Evolutionary conservation across 306 rosid species (phyloP), one percentile per base, ranked within the genome.

Genomic region (Vigna reflexopilosa): DNA sequence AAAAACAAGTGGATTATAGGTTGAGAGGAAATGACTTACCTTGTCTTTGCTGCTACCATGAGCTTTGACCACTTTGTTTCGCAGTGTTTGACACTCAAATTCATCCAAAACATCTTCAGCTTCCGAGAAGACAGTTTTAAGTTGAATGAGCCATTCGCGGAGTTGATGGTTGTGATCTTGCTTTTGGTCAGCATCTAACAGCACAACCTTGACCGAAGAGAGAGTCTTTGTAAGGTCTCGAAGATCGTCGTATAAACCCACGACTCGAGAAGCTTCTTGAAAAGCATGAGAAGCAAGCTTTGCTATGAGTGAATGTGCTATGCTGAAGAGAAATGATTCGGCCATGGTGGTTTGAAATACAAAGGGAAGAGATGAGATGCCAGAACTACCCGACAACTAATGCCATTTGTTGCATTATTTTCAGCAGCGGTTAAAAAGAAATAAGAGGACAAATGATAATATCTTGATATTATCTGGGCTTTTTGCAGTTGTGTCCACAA

Each of bases 271-370:
- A 10, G 76, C 56, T 51, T 73, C 62, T n/a, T 36, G 12, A 7
- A 26, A 83, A 13, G 56, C 50, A 45, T 2, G 15, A 9, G 65
- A 79, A 52, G 63, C 70, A 15, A 63, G 36, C 76, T 81, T 61
- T 1, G 9, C 10, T 1, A 48, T 4, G 1, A 70, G 54, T 11
- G 68, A 69, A 24, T 49, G 55, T 0, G 71, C 56, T 0, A 59
- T 49, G 45, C 20, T 26, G 26, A 9, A 70, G 24, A 72, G 70
- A 14, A 79, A 74, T 28, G 20, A 55, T 79, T 28, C 66, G 3
- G 40, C 66, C 66, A 13, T 28, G 0, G 0, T 40, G 9, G 11
- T 40, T 1, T 1, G 2, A 40, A 40, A 40, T 2, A 2, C 11
- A 8, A 40, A 40, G 0, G 9, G 10, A 11, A 40, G 45, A 40